Conservation (phyloP, 345 rosid species). For the Ailanthus altissimus region DNA sequence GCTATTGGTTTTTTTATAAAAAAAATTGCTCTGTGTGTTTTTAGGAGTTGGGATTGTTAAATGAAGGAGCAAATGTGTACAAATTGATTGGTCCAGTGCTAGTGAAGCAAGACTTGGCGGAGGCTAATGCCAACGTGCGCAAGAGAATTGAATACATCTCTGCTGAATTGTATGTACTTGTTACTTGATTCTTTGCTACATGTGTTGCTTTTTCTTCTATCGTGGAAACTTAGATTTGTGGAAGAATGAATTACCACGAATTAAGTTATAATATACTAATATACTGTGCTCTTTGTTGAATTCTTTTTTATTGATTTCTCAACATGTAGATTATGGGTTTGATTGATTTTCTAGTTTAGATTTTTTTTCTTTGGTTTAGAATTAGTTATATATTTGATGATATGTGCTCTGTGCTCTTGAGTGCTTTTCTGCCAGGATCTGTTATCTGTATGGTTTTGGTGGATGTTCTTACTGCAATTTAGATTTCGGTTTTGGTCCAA, state of each 20-base stretch:
- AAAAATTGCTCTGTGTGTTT: slow-evolving; percentile 16
- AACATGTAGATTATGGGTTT: neutral
- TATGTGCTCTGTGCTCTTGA: neutral
- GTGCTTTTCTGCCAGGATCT: neutral
- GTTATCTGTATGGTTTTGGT: neutral
- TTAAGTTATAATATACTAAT: neutral
- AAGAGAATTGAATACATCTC: slow-evolving; percentile 92
- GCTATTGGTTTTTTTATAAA: neutral
- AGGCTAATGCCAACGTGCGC: slow-evolving; percentile 94
- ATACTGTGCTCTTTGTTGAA: neutral
- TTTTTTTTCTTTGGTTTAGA: neutral
- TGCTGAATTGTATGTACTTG: slow-evolving; percentile 71
- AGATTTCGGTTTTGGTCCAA: neutral
- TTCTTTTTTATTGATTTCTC: neutral
- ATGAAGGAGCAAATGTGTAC: slow-evolving; percentile 87
- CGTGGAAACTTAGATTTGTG: neutral
- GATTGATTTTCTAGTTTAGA: neutral
- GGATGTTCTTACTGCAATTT: neutral
- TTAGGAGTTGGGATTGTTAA: slow-evolving; percentile 85
- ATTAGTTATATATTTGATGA: neutral
- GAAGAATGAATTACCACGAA: neutral
- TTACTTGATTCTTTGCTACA: neutral
- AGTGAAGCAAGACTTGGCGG: slow-evolving; percentile 95
- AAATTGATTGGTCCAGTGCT: slow-evolving; percentile 96
- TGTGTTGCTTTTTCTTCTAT: neutral